Evolutionary conservation across 305 asterid genomes (phyloP), one percentile per base, ranked within the genome.

Genomic region (Andrographis paniculata): DNA sequence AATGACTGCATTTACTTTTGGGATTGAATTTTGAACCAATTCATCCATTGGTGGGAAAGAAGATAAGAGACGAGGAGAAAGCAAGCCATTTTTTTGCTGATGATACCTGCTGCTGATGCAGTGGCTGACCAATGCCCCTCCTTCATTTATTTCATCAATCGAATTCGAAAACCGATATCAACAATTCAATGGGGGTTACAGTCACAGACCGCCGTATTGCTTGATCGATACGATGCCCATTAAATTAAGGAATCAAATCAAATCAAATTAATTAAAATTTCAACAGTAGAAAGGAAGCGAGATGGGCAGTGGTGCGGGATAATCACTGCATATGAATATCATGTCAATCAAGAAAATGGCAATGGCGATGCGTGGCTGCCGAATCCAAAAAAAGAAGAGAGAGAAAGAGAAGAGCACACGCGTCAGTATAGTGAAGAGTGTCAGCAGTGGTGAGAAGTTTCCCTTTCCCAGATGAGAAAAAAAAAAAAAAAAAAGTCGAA

Each of bases 111-210:
- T n/a, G n/a, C 75, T 55, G 62, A 49, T 41, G 17, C 52, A 46
- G 15, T 65, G 84, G 62, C 65, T 81, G 80, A 72, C 72, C 58
- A 52, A 48, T 23, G 45, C 46, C 65, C 51, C 42, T n/a, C n/a
- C n/a, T n/a, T n/a, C n/a, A n/a, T n/a, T n/a, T n/a, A 59, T 52
- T 49, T 62, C 38, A 56, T 36, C 43, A 40, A 28, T 35, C 40
- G n/a, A n/a, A 7, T 5, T 39, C 54, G 30, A 60, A 56, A 61
- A 4, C 38, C 37, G 48, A 38, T 48, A 46, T 6, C 41, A n/a
- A n/a, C 47, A 42, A 42, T 20, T 48, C 53, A 61, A 52, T 63
- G 53, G 57, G 42, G 56, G 30, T 5, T 35, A n/a, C n/a, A n/a
- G n/a, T 43, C 47, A 24, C 53, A 12, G 48, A 56, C 9, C 40